Percentiles rank a stretch among this genome's conserved stretches.
phyloP scores from a whole-genome alignment of 768 basidiomycete species.

The Boletus insuetus region DNA sequence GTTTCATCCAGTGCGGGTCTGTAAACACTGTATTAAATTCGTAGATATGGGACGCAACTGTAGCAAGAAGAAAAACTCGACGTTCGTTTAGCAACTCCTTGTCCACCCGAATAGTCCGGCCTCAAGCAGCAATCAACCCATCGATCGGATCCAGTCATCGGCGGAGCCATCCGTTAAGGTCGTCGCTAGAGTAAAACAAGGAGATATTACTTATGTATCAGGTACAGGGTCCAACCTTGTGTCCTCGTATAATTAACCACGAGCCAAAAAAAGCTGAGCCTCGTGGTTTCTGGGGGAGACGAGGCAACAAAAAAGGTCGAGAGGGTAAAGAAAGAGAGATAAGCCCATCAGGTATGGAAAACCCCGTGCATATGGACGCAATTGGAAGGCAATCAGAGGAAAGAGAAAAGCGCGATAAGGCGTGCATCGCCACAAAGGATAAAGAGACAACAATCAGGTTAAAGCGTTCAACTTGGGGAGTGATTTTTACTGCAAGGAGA shows the following conservation, averaged over 20 bases:
- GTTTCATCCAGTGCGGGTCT: no score
- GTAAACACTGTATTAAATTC: neutral
- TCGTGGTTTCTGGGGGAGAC: neutral
- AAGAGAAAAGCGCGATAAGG: neutral
- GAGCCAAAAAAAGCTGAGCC: neutral
- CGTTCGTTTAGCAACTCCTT: neutral
- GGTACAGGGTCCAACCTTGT: conserved; percentile 3
- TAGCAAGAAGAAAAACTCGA: neutral
- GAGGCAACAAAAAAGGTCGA: neutral
- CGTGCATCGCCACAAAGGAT: conserved; percentile 5
- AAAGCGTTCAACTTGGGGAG: conserved; percentile 1
- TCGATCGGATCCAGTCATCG: neutral
- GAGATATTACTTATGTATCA: conserved; percentile 1
- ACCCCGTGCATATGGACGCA: neutral
- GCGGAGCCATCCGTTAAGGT: neutral
- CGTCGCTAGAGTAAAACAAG: neutral
- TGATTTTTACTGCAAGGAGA: neutral
- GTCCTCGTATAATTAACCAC: neutral
- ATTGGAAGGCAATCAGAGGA: neutral
- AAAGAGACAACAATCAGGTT: conserved; percentile 2
- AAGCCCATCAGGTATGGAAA: neutral
- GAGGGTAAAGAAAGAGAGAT: neutral
- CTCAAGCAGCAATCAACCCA: neutral
- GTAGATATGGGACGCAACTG: conserved; percentile 1
- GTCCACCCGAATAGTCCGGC: neutral